Percentiles rank a stretch among this genome's conserved stretches.
Conservation (phyloP, 345 rosid genomes). For the Salix suchowensis region DNA sequence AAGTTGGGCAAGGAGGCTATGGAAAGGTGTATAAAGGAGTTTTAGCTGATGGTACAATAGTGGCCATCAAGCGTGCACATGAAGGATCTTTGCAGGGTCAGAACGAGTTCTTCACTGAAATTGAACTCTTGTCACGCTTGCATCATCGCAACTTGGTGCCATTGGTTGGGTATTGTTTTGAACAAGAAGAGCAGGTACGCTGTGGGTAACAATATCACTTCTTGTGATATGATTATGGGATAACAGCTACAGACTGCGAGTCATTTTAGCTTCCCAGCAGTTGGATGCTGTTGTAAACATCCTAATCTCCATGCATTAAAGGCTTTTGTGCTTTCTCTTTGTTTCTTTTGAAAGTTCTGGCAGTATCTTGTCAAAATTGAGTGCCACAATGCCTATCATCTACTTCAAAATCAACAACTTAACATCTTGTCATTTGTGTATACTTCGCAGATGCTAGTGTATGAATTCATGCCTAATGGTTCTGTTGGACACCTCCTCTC, state of each 20-base stretch:
- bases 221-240: background rate
- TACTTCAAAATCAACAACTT: background rate
- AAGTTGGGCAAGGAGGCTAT: slow-evolving; percentile 52
- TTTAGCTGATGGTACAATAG: slow-evolving; percentile 39
- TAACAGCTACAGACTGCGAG: background rate
- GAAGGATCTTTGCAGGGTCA: slow-evolving; percentile 45
- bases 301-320: too few relatives aligned
- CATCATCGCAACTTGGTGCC: slow-evolving; percentile 63
- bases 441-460: slow-evolving; percentile 44
- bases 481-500: slow-evolving; percentile 44
- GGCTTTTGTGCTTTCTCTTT: too few relatives aligned
- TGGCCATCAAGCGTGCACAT: slow-evolving; percentile 51
- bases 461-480: slow-evolving; percentile 53
- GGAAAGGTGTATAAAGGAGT: slow-evolving; percentile 53
- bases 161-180: slow-evolving; percentile 49
- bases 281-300: too few relatives aligned
- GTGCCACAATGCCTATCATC: background rate
- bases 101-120: slow-evolving; percentile 50
- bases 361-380: too few relatives aligned
- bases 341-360: too few relatives aligned
- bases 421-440: background rate
- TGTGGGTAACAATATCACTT: too few relatives aligned
- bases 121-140: slow-evolving; percentile 42
- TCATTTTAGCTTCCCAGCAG: background rate
- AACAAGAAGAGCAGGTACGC: slow-evolving; percentile 41